Base-by-base conservation (phyloP, 2,329 filamentous ascomycete genomes). In the Elsinoe australis region DNA sequence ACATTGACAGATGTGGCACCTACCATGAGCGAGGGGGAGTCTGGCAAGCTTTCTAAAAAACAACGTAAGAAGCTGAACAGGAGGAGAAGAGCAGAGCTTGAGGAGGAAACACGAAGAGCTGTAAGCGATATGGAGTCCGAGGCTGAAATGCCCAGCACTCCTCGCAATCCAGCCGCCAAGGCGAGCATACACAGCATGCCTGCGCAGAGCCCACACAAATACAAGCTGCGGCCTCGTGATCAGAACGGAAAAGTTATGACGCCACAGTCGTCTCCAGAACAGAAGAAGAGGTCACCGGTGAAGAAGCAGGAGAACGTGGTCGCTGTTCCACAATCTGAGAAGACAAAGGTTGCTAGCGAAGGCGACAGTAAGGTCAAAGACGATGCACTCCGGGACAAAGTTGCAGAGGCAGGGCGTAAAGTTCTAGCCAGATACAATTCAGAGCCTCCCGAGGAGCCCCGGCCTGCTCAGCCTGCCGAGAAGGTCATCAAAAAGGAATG, bases 1-100 rank as follows among this genome's bases (percentile, higher is more conserved):
- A 53, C 53, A 28, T 42, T 53, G 7, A 51, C 52, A n/a, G 50
- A 55, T 39, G 44, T 53, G 31, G 49, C 49, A 5, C 49, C 53
- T 9, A 22, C 33, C 3, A 39, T 38, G 17, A 38, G 29, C 22
- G 45, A 49, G 8, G 46, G 48, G 8, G 52, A 58, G 6, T 50
- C 50, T 6, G 49, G 52, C 18, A 55, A 54, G 17, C 48, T 64
- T 49, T 64, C 59, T 10, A 65, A 65, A 57, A 60, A 58, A 6
- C 63, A 66, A 52, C 56, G 60, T 6, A 64, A 66, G 57, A 65
- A 64, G 52, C 55, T 57, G 47, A 59, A 58, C 14, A 57, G 58
- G 24, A 63, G 59, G 47, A 60, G 61, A 50, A 52, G 58, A 26
- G 59, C 57, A 33, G 58, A 54, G 10, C 45, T 58, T 22, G 56